These are phyloP conservation scores for Galerina sulciceps DNA, from an alignment of 768 basidiomycete species.

Conservation along the genomic window DNA sequence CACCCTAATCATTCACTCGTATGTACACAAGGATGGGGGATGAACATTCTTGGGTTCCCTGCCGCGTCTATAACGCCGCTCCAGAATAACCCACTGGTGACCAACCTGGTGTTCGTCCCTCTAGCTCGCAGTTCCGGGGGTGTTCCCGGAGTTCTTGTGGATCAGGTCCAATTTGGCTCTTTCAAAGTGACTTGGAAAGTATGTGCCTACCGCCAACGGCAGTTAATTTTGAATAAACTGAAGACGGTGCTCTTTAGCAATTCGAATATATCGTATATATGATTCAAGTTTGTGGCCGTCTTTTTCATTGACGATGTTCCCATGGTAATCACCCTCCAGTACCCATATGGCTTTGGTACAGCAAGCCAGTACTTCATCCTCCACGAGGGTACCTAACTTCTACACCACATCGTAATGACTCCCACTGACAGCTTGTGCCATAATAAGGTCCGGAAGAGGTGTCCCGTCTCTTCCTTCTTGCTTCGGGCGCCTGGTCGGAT, in stretches of 20 bases:
- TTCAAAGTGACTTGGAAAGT: constrained; percentile 67
- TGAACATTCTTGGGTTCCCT: constrained; percentile 58
- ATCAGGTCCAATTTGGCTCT: constrained; percentile 55
- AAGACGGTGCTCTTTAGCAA: constrained; percentile 37
- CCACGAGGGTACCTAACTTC: constrained; percentile 53
- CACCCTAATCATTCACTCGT: constrained; percentile 69
- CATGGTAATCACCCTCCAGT: constrained; percentile 24
- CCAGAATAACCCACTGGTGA: constrained; percentile 53
- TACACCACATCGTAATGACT: neutral
- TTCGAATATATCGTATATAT: constrained; percentile 61
- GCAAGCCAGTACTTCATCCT: constrained; percentile 51
- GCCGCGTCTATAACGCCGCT: constrained; percentile 48
- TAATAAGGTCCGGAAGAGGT: constrained; percentile 48
- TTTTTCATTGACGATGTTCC: neutral
- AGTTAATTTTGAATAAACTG: neutral
- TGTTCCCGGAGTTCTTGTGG: constrained; percentile 56
- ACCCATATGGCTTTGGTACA: constrained; percentile 31
- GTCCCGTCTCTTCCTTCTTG: constrained; percentile 53
- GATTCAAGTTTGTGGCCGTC: constrained; percentile 43
- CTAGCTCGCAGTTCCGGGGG: constrained; percentile 43
- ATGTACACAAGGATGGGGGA: constrained; percentile 47
- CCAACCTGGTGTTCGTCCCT: constrained; percentile 52
- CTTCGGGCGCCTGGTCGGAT: constrained; percentile 54
- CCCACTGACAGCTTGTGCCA: neutral
- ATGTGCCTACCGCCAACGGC: constrained; percentile 19